Base-by-base conservation (phyloP, 495 filamentous ascomycete species). In the Haplographium delicatum region DNA sequence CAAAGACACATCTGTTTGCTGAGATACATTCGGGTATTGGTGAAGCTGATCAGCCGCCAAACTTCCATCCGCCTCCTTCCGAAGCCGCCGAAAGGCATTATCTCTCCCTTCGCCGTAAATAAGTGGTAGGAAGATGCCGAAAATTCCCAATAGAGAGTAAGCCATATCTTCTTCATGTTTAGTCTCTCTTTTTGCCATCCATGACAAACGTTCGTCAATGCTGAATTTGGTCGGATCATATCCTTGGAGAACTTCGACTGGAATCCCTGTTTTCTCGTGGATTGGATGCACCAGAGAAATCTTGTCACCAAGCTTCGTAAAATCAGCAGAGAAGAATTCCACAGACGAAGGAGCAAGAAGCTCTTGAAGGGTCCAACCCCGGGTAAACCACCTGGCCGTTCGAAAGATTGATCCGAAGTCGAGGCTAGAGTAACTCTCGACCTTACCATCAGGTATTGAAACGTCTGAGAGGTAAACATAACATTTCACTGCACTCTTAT, bases 91-190 rank as follows among this genome's bases (percentile, higher is more conserved):
- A 28, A 44, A 44, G 4, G 41, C 41, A 26, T 44, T 26, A 13
- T 44, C 41, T 28, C n/a, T 8, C 41, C 41, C 62, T 11, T 61
- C 63, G 25, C 62, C 62, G 1, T 63, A 31, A 10, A 63, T 44
- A 41, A 41, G 38, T 3, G 62, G 62, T 54, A 65, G 59, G 25
- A 59, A 59, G 44, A 66, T 57, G 25, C 54, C 62, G 27, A 65
- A 66, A n/a, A 65, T 57, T 2, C 62, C 63, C 4, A 64, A 50
- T 6, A 66, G 57, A 24, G 58, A 64, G 35, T 66, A 66, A 1
- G 62, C 64, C n/a, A 51, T 50, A 23, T 66, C 47, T 40, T 50
- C 47, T 40, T 52, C 45, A 7, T 51, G 28, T 2, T 61, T 66
- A 0, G 66, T 68, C 5, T 44, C 28, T 15, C 69, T 50, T 18